Evolutionary conservation across 805 yeast genomes (phyloP).

Genomic region (Vanderwaltozyma tropicalis): DNA sequence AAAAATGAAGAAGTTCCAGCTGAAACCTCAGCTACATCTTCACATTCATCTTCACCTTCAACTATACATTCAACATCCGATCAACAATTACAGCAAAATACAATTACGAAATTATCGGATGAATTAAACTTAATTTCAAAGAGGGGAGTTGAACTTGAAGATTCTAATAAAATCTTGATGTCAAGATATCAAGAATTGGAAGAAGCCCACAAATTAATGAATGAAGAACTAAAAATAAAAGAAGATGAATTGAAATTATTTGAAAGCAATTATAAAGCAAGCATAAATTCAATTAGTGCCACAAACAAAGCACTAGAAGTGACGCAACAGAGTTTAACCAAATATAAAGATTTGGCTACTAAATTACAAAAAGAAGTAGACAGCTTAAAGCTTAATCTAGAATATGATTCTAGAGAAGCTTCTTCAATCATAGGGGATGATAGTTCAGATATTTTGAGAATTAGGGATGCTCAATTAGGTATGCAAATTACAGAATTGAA

Average conservation of each 20-base stretch:
- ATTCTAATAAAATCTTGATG: conserved; percentile 25
- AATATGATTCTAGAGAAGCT: too few species aligned
- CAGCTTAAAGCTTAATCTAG: conserved; percentile 10
- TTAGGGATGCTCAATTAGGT: conserved; percentile 46
- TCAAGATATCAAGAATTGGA: conserved; percentile 24
- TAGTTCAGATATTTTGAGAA: conserved; percentile 10
- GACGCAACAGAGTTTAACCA: conserved; percentile 61
- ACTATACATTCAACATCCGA: too few species aligned
- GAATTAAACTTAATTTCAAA: conserved; percentile 47
- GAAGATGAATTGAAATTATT: conserved; percentile 31
- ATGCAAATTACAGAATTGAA: conserved; percentile 72
- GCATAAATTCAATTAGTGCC: conserved; percentile 60
- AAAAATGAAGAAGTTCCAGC: background rate
- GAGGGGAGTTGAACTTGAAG: conserved; percentile 37
- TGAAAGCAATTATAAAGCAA: conserved; percentile 62
- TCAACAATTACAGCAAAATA: conserved; percentile 2
- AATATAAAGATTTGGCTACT: conserved; percentile 45
- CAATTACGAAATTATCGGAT: conserved; percentile 37
- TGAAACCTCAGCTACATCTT: conserved; percentile 5
- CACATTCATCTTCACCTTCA: too few species aligned
- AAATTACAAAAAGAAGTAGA: conserved; percentile 56
- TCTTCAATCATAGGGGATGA: conserved; percentile 10
- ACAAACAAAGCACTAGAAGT: conserved; percentile 64
- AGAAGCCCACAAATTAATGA: conserved; percentile 18
- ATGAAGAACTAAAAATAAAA: conserved; percentile 18